These are phyloP conservation scores for Xylariaceae sp. DNA, from an alignment of 2,329 filamentous ascomycete species.

Conservation along the genomic window DNA sequence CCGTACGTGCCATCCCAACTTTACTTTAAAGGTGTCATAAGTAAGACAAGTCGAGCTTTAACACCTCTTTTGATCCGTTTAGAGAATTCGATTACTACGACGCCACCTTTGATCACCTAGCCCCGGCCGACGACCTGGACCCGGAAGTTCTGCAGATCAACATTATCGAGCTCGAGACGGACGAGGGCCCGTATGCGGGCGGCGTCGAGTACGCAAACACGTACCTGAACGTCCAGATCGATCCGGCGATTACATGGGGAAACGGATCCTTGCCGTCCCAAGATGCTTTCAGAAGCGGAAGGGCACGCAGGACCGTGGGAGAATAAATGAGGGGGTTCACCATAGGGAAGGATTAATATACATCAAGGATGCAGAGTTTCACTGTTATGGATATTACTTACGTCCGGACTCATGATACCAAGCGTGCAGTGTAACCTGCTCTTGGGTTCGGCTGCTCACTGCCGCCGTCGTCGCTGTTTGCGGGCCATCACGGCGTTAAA, in stretches of 20 bases:
- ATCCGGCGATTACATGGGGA: slow-evolving; percentile 3
- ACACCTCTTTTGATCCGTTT: slow-evolving; percentile 6
- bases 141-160: slow-evolving; percentile 51
- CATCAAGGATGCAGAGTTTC: not conserved
- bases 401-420: not conserved
- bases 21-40: slow-evolving; percentile 4
- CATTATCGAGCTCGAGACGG: slow-evolving; percentile 46
- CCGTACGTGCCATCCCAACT: not conserved
- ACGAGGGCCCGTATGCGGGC: slow-evolving; percentile 34
- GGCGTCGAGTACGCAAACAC: slow-evolving; percentile 44
- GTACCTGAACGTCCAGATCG: slow-evolving; percentile 28
- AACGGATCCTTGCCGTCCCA: not conserved
- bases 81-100: slow-evolving; percentile 46
- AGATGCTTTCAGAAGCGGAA: slow-evolving; percentile 9
- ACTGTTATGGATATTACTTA: slow-evolving; percentile 3
- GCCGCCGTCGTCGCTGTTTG: too few species aligned
- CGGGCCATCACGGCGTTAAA: too few species aligned
- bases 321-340: slow-evolving; percentile 11
- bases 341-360: slow-evolving; percentile 4
- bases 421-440: not conserved
- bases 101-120: slow-evolving; percentile 50
- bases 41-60: not conserved
- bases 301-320: slow-evolving; percentile 11
- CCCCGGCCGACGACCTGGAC: slow-evolving; percentile 42
- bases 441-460: slow-evolving; percentile 2